These are phyloP conservation scores for Fusarium camptoceras DNA, from an alignment of 2,329 filamentous ascomycete species.

Conservation along the genomic window DNA sequence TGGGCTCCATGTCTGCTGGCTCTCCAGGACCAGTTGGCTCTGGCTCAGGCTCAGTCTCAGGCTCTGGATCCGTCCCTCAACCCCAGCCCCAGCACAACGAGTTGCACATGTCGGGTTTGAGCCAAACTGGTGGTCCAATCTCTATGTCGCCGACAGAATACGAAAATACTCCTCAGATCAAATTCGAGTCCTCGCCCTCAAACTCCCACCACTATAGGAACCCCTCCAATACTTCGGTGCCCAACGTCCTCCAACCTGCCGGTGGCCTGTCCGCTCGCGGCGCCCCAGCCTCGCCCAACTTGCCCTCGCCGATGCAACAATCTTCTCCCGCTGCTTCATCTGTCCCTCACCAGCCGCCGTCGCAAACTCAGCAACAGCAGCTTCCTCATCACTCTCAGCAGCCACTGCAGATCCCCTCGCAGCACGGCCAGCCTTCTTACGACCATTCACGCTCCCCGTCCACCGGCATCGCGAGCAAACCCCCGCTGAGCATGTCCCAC, in stretches of 20 bases:
- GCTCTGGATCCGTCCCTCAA: conserved; percentile 40
- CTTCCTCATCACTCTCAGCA: conserved; percentile 49
- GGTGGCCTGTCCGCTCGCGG: conserved; percentile 53
- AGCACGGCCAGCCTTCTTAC: conserved; percentile 72
- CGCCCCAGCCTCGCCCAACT: conserved; percentile 55
- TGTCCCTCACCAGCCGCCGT: conserved; percentile 52
- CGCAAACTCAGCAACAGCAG: conserved; percentile 50
- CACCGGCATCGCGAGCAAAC: conserved; percentile 68
- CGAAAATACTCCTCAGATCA: conserved; percentile 64
- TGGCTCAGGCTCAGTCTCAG: conserved; percentile 23
- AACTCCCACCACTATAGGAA: conserved; percentile 58
- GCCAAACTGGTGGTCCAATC: conserved; percentile 47
- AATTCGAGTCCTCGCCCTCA: conserved; percentile 59
- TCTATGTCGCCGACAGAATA: conserved; percentile 62
- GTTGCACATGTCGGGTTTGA: conserved; percentile 65
- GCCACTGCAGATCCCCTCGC: conserved; percentile 49
- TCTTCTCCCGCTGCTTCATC: conserved; percentile 50
- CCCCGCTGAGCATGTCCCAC: conserved; percentile 74
- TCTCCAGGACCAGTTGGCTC: conserved; percentile 12
- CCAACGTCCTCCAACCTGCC: conserved; percentile 70
- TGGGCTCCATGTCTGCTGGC: conserved; percentile 39
- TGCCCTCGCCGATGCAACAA: conserved; percentile 60
- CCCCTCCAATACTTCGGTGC: conserved; percentile 59
- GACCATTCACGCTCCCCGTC: conserved; percentile 34
- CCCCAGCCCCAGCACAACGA: conserved; percentile 59